Percentiles rank a stretch among this genome's conserved stretches.
These are phyloP conservation scores for Phytophthora nicotianae DNA, from an alignment of 352 stramenopile species.

Conservation along the genomic window DNA sequence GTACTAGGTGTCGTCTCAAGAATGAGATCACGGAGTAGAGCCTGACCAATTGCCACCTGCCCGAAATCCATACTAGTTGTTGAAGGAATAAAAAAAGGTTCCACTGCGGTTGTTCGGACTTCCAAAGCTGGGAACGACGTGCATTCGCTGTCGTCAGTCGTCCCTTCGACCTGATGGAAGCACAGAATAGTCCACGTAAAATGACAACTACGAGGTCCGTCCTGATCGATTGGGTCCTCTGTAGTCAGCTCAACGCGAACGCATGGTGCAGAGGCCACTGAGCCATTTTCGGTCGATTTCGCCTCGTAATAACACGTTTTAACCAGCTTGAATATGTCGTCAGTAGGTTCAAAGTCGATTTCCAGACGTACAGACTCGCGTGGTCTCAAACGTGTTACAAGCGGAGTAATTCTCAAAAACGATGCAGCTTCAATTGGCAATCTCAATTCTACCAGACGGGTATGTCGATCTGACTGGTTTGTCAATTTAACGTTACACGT, in stretches of 20 bases:
- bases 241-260: conserved; percentile 18
- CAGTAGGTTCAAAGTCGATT: conserved; percentile 73
- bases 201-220: conserved; percentile 69
- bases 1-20: conserved; percentile 47
- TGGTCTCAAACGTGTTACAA: conserved; percentile 57
- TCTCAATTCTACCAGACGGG: conserved; percentile 34
- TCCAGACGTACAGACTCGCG: conserved; percentile 68
- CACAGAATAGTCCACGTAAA: conserved; percentile 79
- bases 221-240: too few relatives aligned
- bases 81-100: conserved; percentile 54
- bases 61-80: conserved; percentile 72
- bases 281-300: background rate
- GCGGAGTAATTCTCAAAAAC: conserved; percentile 65
- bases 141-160: too few relatives aligned
- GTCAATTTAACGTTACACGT: conserved; percentile 35
- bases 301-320: conserved; percentile 22
- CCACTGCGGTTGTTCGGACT: conserved; percentile 66
- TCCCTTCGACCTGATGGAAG: conserved; percentile 48
- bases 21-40: conserved; percentile 54
- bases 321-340: conserved; percentile 45
- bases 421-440: conserved; percentile 31
- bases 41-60: conserved; percentile 87
- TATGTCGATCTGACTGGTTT: conserved; percentile 39
- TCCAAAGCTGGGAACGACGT: conserved; percentile 60
- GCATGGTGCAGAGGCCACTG: conserved; percentile 8